Conservation (phyloP, 73 alveolate genomes). For the Blepharisma stoltei region DNA sequence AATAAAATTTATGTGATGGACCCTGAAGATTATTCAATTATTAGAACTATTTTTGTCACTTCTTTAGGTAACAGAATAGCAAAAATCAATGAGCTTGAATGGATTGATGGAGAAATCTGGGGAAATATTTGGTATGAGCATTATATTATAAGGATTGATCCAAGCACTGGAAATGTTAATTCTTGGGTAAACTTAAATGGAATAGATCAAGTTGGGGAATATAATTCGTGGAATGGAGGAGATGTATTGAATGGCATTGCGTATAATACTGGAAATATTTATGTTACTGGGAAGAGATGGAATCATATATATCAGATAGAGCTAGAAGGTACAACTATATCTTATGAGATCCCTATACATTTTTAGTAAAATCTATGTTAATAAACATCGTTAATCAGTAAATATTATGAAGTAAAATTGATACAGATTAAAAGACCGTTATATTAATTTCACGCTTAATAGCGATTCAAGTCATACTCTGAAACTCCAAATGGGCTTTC, state of each 20-base stretch:
- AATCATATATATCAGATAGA: conserved; percentile 33
- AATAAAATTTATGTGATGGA: conserved; percentile 31
- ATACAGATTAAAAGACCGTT: too few species aligned
- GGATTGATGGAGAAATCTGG: conserved; percentile 34
- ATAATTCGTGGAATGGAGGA: conserved; percentile 26
- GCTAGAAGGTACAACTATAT: background rate
- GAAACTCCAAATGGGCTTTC: too few species aligned
- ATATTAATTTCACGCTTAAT: too few species aligned
- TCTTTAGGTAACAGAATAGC: conserved; percentile 15
- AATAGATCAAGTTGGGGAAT: background rate
- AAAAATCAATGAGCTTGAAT: conserved; percentile 43
- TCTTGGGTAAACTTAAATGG: conserved; percentile 29
- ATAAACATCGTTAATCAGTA: too few species aligned
- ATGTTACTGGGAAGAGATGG: conserved; percentile 60
- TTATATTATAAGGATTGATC: conserved; percentile 34
- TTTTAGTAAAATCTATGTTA: too few species aligned
- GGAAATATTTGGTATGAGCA: conserved; percentile 38
- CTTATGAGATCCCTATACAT: too few species aligned
- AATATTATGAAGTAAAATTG: too few species aligned
- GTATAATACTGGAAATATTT: conserved; percentile 10
- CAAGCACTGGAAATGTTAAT: conserved; percentile 26
- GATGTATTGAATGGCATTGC: conserved; percentile 61
- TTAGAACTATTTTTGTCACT: conserved; percentile 5
- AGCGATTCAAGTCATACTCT: too few species aligned
- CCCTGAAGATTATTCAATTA: conserved; percentile 25